phyloP scores from a whole-genome alignment of 2,329 filamentous ascomycete species.

The Cryphonectria japonica region DNA sequence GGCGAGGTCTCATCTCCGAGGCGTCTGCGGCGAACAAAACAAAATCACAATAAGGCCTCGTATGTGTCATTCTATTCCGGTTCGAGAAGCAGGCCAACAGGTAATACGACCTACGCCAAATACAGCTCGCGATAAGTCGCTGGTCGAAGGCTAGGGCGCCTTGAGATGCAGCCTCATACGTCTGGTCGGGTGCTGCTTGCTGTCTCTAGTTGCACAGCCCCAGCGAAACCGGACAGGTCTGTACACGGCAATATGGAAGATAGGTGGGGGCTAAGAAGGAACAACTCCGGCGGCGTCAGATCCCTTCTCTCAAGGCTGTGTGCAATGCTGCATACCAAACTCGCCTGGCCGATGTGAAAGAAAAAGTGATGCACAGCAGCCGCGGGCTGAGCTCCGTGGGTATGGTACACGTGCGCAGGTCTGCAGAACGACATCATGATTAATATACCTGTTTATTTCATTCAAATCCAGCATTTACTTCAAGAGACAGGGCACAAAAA shows the following conservation, averaged over 20 bases:
- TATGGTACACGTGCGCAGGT: background rate
- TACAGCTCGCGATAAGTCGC: background rate
- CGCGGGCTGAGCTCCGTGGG: background rate
- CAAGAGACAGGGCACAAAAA: background rate
- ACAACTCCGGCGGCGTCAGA: background rate
- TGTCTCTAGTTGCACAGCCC: slow-evolving; percentile 1
- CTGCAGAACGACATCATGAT: background rate
- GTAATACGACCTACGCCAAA: background rate
- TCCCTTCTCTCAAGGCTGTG: background rate
- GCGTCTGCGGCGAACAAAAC: slow-evolving; percentile 31
- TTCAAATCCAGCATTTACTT: background rate
- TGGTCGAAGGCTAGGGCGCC: background rate
- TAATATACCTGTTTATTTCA: background rate
- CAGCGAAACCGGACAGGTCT: background rate
- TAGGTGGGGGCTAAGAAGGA: background rate
- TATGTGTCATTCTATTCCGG: background rate
- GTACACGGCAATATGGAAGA: background rate
- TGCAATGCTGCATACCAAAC: background rate
- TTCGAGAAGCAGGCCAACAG: background rate
- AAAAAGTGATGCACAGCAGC: background rate
- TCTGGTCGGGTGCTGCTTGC: background rate
- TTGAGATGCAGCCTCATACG: background rate
- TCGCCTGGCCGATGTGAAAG: background rate
- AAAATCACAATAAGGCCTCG: slow-evolving; percentile 17
- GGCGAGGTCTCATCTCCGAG: slow-evolving; percentile 58